Conservation (phyloP, 768 basidiomycete genomes). For the Mycena vitilis region DNA sequence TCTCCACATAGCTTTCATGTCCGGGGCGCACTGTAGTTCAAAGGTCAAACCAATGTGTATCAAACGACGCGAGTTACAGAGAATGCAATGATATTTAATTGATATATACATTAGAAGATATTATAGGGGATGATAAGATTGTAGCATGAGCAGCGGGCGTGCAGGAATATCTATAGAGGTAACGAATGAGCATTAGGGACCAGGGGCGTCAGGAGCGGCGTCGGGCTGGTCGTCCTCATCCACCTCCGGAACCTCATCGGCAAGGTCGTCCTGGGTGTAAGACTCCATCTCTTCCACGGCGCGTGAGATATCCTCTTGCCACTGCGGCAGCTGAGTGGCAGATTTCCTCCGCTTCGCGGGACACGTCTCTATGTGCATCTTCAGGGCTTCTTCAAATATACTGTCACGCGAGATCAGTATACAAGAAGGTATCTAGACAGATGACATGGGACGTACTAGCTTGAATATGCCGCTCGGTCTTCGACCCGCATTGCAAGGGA, state of each 20-base stretch:
- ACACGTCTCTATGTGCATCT: neutral
- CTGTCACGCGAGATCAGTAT: too few species aligned
- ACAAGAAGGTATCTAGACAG: neutral
- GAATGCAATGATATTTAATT: too few species aligned
- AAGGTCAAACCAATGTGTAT: too few species aligned
- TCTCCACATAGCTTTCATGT: too few species aligned
- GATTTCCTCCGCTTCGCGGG: neutral
- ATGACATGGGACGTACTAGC: neutral
- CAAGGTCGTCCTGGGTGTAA: neutral
- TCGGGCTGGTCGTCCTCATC: too few species aligned
- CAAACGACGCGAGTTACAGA: too few species aligned
- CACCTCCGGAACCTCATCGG: neutral
- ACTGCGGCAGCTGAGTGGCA: slow-evolving; percentile 17
- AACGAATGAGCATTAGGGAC: too few species aligned
- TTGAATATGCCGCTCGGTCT: neutral
- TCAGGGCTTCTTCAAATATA: slow-evolving; percentile 4
- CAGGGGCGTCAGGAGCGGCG: too few species aligned
- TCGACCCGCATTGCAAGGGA: neutral
- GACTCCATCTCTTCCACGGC: neutral
- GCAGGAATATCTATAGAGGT: too few species aligned
- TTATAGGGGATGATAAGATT: too few species aligned
- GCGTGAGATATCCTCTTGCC: neutral
- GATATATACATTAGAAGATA: too few species aligned
- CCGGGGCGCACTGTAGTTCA: neutral
- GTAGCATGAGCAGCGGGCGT: too few species aligned